Percentiles rank a stretch among this genome's conserved stretches.
phyloP scores from a whole-genome alignment of 225 moss, liverwort and hornwort genomes.

The Physcomitrium patens region DNA sequence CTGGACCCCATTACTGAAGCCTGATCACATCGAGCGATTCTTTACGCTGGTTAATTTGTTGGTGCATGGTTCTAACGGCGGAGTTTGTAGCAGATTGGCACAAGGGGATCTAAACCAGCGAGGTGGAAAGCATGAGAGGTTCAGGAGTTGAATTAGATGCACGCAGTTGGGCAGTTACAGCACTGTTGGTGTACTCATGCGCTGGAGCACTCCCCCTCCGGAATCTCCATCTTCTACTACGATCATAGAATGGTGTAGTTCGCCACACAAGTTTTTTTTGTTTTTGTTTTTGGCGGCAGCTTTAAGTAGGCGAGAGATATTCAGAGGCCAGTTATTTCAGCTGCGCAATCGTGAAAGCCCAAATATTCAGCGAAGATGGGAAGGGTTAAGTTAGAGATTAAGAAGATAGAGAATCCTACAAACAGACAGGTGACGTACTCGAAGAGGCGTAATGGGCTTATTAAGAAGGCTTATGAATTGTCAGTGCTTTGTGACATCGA shows the following conservation, averaged over 20 bases:
- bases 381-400: slow-evolving; percentile 67
- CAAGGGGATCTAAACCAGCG: too few relatives aligned
- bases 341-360: background rate
- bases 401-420: slow-evolving; percentile 74
- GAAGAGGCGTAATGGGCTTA: slow-evolving; percentile 66
- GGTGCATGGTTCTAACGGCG: too few relatives aligned
- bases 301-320: background rate
- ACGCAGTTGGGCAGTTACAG: too few relatives aligned
- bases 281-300: background rate
- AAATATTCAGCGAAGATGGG: slow-evolving; percentile 38
- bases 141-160: too few relatives aligned
- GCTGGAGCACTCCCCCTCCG: too few relatives aligned
- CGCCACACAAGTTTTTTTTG: background rate
- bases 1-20: background rate
- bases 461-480: slow-evolving; percentile 69
- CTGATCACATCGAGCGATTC: too few relatives aligned
- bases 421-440: slow-evolving; percentile 71
- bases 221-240: background rate
- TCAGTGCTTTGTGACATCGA: slow-evolving; percentile 68
- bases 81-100: too few relatives aligned
- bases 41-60: too few relatives aligned
- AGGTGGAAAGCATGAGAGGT: too few relatives aligned
- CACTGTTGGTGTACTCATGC: too few relatives aligned
- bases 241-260: too few relatives aligned
- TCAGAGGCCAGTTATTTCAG: too few relatives aligned